Conservation (phyloP, 306 rosid genomes). For the Castanea crenata region DNA sequence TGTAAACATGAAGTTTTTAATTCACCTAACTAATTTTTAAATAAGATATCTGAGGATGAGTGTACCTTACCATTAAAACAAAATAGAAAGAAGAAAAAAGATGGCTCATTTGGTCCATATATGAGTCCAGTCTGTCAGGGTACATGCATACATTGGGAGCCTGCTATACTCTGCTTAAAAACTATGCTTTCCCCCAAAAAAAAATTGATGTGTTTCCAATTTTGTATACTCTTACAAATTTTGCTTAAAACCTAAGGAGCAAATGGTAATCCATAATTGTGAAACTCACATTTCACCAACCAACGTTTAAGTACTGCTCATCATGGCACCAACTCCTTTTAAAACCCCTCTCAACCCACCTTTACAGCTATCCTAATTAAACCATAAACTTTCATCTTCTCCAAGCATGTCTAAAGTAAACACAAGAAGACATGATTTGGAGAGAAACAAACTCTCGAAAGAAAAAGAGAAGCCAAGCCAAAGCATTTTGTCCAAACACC, state of each 20-base stretch:
- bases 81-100: no score
- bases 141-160: no score
- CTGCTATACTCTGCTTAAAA: no score
- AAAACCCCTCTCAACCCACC: constrained; percentile 17
- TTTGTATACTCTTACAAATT: constrained; percentile 13
- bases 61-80: no score
- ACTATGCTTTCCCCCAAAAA: background rate
- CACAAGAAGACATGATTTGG: constrained; percentile 54
- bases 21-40: background rate
- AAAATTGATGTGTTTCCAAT: constrained; percentile 1
- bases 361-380: constrained; percentile 2
- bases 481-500: constrained; percentile 45
- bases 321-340: constrained; percentile 10
- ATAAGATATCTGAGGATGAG: background rate
- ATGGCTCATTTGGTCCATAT: no score
- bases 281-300: constrained; percentile 83
- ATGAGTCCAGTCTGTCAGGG: no score
- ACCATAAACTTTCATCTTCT: background rate
- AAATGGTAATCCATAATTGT: constrained; percentile 37
- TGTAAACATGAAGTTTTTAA: background rate
- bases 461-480: constrained; percentile 56
- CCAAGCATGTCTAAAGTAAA: constrained; percentile 59
- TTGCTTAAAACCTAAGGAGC: constrained; percentile 74
- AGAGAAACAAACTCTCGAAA: constrained; percentile 48
- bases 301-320: constrained; percentile 24